These are phyloP conservation scores for Pseudozyma sp. DNA, from an alignment of 1,284 basidiomycete species.

Conservation along the genomic window DNA sequence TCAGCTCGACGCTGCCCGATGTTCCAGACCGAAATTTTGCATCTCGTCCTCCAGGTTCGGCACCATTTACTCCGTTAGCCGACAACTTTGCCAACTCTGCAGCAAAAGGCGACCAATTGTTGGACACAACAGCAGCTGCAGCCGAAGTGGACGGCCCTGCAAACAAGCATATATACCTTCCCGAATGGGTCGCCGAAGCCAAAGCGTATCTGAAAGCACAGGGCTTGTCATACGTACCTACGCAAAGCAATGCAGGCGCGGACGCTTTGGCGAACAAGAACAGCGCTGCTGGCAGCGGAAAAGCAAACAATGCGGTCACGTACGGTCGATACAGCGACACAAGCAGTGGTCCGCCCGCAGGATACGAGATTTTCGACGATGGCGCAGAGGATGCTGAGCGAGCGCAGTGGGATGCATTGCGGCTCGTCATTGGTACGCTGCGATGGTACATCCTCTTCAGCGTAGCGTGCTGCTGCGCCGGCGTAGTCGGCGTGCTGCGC, in stretches of 20 bases:
- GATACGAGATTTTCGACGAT: constrained; percentile 24
- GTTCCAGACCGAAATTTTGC: constrained; percentile 31
- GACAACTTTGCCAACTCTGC: constrained; percentile 30
- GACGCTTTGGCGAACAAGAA: background rate
- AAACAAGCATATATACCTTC: constrained; percentile 21
- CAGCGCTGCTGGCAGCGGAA: background rate
- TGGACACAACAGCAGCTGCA: constrained; percentile 10
- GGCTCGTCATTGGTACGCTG: constrained; percentile 35
- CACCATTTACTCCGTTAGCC: constrained; percentile 10
- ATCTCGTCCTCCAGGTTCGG: constrained; percentile 9
- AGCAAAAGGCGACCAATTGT: constrained; percentile 17
- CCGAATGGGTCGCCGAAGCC: constrained; percentile 43
- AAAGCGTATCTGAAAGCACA: constrained; percentile 50
- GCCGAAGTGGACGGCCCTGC: background rate
- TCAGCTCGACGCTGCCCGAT: constrained; percentile 43
- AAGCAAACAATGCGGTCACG: background rate
- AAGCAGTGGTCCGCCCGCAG: background rate
- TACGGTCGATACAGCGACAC: constrained; percentile 9
- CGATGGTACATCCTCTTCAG: constrained; percentile 47
- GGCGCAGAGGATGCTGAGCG: constrained; percentile 47
- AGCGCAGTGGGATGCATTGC: constrained; percentile 51
- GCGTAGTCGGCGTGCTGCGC: constrained; percentile 46
- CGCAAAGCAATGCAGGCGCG: constrained; percentile 1
- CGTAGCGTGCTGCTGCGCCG: constrained; percentile 42
- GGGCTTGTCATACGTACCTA: constrained; percentile 24